Percentiles rank a stretch among this genome's conserved stretches.
These are phyloP conservation scores for Sugiyamaella pinicola DNA, from an alignment of 1,139 yeast species.

Conservation along the genomic window DNA sequence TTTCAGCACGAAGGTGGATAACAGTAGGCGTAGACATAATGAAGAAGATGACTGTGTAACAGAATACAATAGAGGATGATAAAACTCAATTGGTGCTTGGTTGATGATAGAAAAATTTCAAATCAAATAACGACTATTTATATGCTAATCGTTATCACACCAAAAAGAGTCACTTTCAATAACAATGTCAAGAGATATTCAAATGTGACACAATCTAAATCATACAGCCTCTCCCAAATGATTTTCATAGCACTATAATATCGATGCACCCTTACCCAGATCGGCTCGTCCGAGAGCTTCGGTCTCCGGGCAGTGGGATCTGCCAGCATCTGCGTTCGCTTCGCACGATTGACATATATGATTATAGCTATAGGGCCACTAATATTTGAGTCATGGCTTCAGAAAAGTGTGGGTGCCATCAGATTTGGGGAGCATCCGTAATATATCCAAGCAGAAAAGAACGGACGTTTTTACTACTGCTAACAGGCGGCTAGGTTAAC, in stretches of 20 bases:
- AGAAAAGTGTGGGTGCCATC: too few species aligned
- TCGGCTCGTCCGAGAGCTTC: slow-evolving; percentile 11
- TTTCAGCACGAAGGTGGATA: slow-evolving; percentile 85
- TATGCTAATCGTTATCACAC: slow-evolving; percentile 4
- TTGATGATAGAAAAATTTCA: not conserved
- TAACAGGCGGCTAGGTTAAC: too few species aligned
- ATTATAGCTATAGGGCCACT: too few species aligned
- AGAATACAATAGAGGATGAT: not conserved
- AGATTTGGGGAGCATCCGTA: too few species aligned
- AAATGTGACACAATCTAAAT: not conserved
- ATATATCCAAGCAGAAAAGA: too few species aligned
- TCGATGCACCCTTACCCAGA: slow-evolving; percentile 2
- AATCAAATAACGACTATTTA: not conserved
- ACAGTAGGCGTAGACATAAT: slow-evolving; percentile 40
- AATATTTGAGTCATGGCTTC: too few species aligned
- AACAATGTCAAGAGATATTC: not conserved
- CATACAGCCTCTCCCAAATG: not conserved
- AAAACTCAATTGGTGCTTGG: not conserved
- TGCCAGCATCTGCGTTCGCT: not conserved
- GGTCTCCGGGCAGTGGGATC: not conserved
- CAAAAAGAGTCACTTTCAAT: slow-evolving; percentile 10
- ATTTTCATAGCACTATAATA: not conserved
- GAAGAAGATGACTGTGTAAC: not conserved
- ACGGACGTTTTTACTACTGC: too few species aligned
- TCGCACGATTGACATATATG: not conserved